Conservation (phyloP, 164 flowering plant species). For the Aristolochia contorta region DNA sequence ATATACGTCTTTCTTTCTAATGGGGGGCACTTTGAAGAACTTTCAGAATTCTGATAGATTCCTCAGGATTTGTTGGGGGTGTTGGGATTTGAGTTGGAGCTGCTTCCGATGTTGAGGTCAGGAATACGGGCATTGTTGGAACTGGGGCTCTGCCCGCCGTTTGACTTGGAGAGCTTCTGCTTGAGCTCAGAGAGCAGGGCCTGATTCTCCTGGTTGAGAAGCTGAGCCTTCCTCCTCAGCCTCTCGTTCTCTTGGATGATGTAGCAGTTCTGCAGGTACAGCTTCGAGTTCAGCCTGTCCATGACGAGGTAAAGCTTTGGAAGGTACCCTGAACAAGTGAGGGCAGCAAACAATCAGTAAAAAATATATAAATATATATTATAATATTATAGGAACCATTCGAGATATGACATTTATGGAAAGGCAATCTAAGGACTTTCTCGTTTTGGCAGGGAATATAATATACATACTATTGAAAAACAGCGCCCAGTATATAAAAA, state of each 20-base stretch:
- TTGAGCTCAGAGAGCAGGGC: slow-evolving; percentile 38
- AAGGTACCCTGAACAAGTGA: neutral
- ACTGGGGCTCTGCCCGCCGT: neutral
- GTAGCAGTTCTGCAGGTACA: slow-evolving; percentile 44
- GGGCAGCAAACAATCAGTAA: neutral
- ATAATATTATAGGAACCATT: neutral
- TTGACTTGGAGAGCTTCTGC: slow-evolving; percentile 16
- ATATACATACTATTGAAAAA: too few relatives aligned
- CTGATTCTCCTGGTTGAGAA: slow-evolving; percentile 50
- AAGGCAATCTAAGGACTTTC: too few relatives aligned
- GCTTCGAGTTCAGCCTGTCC: slow-evolving; percentile 50
- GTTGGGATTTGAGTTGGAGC: slow-evolving; percentile 13
- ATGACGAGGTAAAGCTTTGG: slow-evolving; percentile 13
- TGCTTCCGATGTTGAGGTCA: slow-evolving; percentile 6
- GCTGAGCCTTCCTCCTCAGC: slow-evolving; percentile 49
- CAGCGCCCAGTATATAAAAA: too few relatives aligned
- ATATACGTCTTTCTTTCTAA: neutral
- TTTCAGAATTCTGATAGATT: neutral
- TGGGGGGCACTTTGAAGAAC: neutral
- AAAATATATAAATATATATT: neutral
- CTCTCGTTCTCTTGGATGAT: slow-evolving; percentile 49
- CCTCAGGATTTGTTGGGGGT: slow-evolving; percentile 25
- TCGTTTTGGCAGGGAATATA: too few relatives aligned
- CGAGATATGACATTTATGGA: too few relatives aligned
- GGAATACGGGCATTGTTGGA: neutral